Conservation (phyloP, 1,284 basidiomycete genomes). For the Leucoagaricus sp. region DNA sequence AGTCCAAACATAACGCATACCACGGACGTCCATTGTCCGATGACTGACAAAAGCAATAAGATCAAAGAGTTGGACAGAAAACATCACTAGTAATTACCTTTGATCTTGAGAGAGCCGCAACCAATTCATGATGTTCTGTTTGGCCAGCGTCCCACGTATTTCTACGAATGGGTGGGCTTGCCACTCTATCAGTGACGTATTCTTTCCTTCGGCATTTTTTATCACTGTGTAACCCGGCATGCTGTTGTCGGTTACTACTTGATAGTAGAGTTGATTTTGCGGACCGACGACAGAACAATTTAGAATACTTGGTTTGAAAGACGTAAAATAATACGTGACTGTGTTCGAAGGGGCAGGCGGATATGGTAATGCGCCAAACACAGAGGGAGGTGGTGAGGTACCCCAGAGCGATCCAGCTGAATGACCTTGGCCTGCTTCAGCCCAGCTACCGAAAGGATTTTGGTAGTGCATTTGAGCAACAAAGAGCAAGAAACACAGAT, state of each 20-base stretch:
- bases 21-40: conserved; percentile 39
- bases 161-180: conserved; percentile 54
- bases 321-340: conserved; percentile 50
- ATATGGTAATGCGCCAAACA: conserved; percentile 65
- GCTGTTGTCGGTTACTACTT: conserved; percentile 47
- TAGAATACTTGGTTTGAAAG: conserved; percentile 51
- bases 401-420: conserved; percentile 21
- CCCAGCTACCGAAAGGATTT: conserved; percentile 34
- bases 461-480: conserved; percentile 27
- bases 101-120: conserved; percentile 51
- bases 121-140: conserved; percentile 55
- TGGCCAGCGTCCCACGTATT: conserved; percentile 48
- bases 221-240: conserved; percentile 55
- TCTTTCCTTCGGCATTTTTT: conserved; percentile 49
- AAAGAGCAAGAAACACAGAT: neutral
- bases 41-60: conserved; percentile 23
- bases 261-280: conserved; percentile 40
- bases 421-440: conserved; percentile 27
- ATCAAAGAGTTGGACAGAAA: conserved; percentile 1
- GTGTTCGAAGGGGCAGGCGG: conserved; percentile 38
- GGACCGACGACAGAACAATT: conserved; percentile 56
- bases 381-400: conserved; percentile 40
- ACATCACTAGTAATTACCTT: conserved; percentile 40
- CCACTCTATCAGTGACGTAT: conserved; percentile 63
- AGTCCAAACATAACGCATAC: conserved; percentile 39